Base-by-base conservation (phyloP, 257 asterid species). In the Voacanga thouarsii region DNA sequence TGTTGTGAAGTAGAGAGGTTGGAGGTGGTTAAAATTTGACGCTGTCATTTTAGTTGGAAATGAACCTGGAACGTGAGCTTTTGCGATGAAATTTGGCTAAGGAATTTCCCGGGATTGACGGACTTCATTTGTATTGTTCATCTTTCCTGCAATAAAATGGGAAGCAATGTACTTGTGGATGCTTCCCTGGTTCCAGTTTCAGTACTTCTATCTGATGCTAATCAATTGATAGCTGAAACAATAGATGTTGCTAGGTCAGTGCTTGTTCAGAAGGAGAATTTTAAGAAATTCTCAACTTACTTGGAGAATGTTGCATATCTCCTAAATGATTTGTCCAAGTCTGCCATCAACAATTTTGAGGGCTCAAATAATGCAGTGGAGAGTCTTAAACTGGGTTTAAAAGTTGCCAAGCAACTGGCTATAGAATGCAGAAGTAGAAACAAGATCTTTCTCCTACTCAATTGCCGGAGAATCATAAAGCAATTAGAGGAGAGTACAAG, bases 81-180 rank as follows among this genome's bases (percentile, higher is more conserved):
- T 64, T 64, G 70, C 15, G 44, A 64, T 28, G 44, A 64, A 64
- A 64, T 30, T 65, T 65, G 45, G 71, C 19, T 65, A 65, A 65
- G 45, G 10, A 65, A 65, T 65, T 33, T 65, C 71, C 6, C 18
- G 2, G 37, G 37, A 18, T 65, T 15, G 71, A 30, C 19, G 70
- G 43, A 0, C 55, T 49, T 49, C 14, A 49, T 49, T 49, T 49
- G 3, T 49, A 49, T 64, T 64, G 30, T 64, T 65, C 47, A 37
- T 65, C n/a, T 33, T 37, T 44, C 45, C 21, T 7, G 47, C 47
- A 65, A 18, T 65, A 47, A 33, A 65, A 65, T 65, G 71, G 71
- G 47, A 16, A 65, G 71, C 47, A 16, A 65, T 33, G 71, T 33
- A 1, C 47, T 11, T 26, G 43, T 61, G 68, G 68, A 61, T 61